phyloP scores from a whole-genome alignment of 257 asterid species.

The Fraxinus quadrangulata region DNA sequence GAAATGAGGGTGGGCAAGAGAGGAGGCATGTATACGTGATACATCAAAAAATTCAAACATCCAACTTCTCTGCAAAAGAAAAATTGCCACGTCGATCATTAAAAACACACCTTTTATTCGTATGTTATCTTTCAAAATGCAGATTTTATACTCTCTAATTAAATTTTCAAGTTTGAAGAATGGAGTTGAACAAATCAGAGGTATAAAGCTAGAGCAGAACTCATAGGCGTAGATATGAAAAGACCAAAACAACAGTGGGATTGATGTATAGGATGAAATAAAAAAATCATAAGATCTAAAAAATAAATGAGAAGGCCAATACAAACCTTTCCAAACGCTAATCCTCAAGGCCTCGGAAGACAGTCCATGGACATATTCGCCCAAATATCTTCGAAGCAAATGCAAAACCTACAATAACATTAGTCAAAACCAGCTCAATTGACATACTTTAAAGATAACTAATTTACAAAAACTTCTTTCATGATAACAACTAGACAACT shows the following conservation, averaged over 20 bases:
- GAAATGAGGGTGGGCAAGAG: neutral
- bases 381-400: slow-evolving; percentile 96
- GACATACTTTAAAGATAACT: slow-evolving; percentile 13
- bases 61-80: neutral
- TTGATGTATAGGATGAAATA: neutral
- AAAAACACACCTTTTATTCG: neutral
- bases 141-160: slow-evolving; percentile 1
- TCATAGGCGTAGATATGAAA: neutral
- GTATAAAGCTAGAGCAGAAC: slow-evolving; percentile 15
- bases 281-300: slow-evolving; percentile 5
- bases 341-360: slow-evolving; percentile 96
- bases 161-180: slow-evolving; percentile 15
- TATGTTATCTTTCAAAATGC: slow-evolving; percentile 8
- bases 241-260: neutral
- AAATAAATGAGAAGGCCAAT: slow-evolving; percentile 2
- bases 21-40: neutral
- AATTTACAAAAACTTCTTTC: slow-evolving; percentile 1
- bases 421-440: slow-evolving; percentile 19
- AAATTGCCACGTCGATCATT: neutral
- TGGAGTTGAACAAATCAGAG: slow-evolving; percentile 16
- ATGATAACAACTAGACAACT: slow-evolving; percentile 14
- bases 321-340: slow-evolving; percentile 95
- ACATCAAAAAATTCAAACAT: neutral
- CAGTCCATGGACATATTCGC: slow-evolving; percentile 98
- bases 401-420: slow-evolving; percentile 73